phyloP scores from a whole-genome alignment of 768 basidiomycete species.

The Lepiota venenata region DNA sequence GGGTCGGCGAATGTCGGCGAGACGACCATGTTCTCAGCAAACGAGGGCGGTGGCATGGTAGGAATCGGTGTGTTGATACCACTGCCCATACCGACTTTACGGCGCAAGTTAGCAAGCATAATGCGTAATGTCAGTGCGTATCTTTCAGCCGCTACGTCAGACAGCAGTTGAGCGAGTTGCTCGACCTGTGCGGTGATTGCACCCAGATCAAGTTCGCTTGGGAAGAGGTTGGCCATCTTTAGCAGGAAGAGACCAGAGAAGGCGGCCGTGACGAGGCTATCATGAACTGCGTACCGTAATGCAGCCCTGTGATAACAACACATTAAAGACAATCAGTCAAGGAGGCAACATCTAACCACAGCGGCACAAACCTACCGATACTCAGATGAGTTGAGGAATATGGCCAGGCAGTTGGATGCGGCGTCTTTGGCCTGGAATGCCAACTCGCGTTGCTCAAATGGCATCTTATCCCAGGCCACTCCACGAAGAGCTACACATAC shows the following conservation, averaged over 20 bases:
- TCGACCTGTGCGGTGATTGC: constrained; percentile 83
- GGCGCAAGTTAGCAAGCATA: constrained; percentile 89
- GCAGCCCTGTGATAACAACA: constrained; percentile 54
- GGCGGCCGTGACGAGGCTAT: constrained; percentile 86
- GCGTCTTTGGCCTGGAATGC: constrained; percentile 96
- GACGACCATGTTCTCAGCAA: constrained; percentile 57
- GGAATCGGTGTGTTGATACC: constrained; percentile 46
- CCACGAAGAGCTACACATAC: constrained; percentile 91
- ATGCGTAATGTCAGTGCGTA: constrained; percentile 83
- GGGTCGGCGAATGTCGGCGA: constrained; percentile 56
- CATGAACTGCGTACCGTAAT: constrained; percentile 91
- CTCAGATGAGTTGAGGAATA: constrained; percentile 77
- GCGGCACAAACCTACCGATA: constrained; percentile 54
- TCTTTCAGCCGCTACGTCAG: constrained; percentile 93
- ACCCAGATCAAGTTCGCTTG: constrained; percentile 73
- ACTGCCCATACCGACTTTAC: constrained; percentile 72
- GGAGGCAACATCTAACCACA: background rate
- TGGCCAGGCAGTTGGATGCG: constrained; percentile 79
- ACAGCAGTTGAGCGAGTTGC: constrained; percentile 85
- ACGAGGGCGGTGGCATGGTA: constrained; percentile 47
- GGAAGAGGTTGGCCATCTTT: constrained; percentile 94
- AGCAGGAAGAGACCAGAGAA: constrained; percentile 90
- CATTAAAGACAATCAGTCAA: constrained; percentile 3
- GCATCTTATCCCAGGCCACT: constrained; percentile 94
- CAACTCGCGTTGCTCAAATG: constrained; percentile 90